A percentile compares a stretch with the other conserved stretches of the same genome.
phyloP scores from a whole-genome alignment of 805 yeast genomes.

The Candida adriatica region DNA sequence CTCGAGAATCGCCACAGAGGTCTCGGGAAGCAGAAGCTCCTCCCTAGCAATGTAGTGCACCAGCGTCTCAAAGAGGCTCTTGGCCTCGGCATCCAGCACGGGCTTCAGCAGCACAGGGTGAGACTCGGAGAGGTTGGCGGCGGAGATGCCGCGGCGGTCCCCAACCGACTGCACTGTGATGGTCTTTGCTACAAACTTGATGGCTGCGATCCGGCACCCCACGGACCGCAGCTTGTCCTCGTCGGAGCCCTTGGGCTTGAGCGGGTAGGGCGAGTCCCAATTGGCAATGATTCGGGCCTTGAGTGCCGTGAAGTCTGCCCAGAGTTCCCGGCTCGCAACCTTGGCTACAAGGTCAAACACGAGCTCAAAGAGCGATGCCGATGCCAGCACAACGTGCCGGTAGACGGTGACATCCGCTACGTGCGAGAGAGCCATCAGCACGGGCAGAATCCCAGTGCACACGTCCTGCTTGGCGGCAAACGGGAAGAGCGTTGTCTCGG shows the following conservation, averaged over 20 bases:
- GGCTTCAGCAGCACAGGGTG: constrained; percentile 60
- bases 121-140: constrained; percentile 24
- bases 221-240: constrained; percentile 37
- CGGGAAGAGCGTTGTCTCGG: constrained; percentile 8
- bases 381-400: constrained; percentile 33
- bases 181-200: constrained; percentile 62
- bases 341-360: constrained; percentile 38
- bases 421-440: constrained; percentile 9
- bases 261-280: constrained; percentile 55
- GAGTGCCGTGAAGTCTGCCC: constrained; percentile 51
- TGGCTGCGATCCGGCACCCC: constrained; percentile 59
- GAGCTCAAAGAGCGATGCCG: constrained; percentile 39
- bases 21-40: constrained; percentile 45
- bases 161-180: constrained; percentile 38
- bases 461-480: constrained; percentile 16
- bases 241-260: constrained; percentile 26
- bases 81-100: constrained; percentile 64
- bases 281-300: constrained; percentile 53
- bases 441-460: constrained; percentile 7
- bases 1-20: constrained; percentile 63
- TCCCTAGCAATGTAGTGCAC: constrained; percentile 50
- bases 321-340: constrained; percentile 33
- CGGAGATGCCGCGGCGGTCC: constrained; percentile 18
- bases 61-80: constrained; percentile 58
- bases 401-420: constrained; percentile 25